phyloP scores from a whole-genome alignment of 805 yeast genomes.

The Komagataella phaffii region DNA sequence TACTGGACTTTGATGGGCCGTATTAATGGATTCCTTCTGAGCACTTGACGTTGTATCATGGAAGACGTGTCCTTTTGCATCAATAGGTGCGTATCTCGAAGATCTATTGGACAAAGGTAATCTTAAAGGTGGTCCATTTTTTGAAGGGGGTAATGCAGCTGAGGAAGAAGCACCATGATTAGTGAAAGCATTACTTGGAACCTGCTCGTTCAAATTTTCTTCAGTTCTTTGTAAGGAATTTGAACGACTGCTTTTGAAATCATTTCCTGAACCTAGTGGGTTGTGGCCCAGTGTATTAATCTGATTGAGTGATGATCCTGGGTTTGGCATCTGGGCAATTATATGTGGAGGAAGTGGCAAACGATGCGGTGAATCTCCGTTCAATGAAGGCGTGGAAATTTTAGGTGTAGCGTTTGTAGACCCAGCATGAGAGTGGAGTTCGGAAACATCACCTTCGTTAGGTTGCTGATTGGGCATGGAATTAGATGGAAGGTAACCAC shows the following conservation, averaged over 20 bases:
- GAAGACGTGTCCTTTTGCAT: background rate
- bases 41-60: background rate
- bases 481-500: background rate
- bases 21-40: background rate
- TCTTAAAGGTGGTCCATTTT: background rate
- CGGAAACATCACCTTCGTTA: background rate
- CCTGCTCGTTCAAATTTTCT: background rate
- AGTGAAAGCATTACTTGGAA: background rate
- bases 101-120: background rate
- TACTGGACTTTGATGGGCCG: background rate
- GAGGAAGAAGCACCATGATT: background rate
- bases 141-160: background rate
- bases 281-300: background rate
- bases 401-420: background rate
- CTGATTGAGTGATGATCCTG: background rate
- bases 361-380: background rate
- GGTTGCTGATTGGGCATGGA: background rate
- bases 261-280: background rate
- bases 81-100: background rate
- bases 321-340: background rate
- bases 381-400: background rate
- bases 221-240: background rate
- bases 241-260: background rate
- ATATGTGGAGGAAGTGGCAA: background rate
- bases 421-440: background rate